Base-by-base conservation (phyloP, 1,139 yeast genomes). In the Diutina sp. region DNA sequence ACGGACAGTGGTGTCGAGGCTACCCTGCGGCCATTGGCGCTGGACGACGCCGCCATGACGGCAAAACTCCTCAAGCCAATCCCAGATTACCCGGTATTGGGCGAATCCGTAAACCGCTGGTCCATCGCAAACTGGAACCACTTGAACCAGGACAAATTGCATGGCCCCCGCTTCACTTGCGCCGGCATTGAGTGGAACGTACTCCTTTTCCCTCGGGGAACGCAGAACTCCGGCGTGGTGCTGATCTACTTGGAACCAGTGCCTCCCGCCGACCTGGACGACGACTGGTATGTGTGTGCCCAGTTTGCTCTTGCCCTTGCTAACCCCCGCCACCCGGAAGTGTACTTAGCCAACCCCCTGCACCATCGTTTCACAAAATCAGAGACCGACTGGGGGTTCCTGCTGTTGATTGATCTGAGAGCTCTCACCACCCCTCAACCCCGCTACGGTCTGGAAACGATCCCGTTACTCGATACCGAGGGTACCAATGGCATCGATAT, bases 371-470 rank as follows among this genome's bases (percentile, higher is more conserved):
- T 90, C 70, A 83, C 77, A 63, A 74, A 82, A 18, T 76, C 78
- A 56, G 96, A 89, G 59, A 80, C 90, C 1, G 99, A 93, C 69
- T 93, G 99, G 99, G 99, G 99, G 38, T 93, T 93, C 68, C 82
- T 91, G 6, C 83, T 85, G 57, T 84, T 90, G 64, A 73, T 83
- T 47, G 93, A 87, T 57, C 66, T 82, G 21, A 78, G 83, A 57
- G 74, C 75, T 57, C 72, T 87, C 56, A 64, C 69, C 30, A 62
- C 68, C 47, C 59, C 66, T 21, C 60, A 62, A 53, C 54, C 61
- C 45, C 61, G 62, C 56, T 71, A 85, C 46, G 65, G 89, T 51
- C 72, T 86, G 59, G 82, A 79, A 57, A 80, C 82, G 50, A 80
- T 84, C 64, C 72, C 72, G 60, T 69, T 90, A 56, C 84, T 87